These are phyloP conservation scores for Rhizopogon vesiculosus DNA, from an alignment of 768 basidiomycete species.

Conservation along the genomic window DNA sequence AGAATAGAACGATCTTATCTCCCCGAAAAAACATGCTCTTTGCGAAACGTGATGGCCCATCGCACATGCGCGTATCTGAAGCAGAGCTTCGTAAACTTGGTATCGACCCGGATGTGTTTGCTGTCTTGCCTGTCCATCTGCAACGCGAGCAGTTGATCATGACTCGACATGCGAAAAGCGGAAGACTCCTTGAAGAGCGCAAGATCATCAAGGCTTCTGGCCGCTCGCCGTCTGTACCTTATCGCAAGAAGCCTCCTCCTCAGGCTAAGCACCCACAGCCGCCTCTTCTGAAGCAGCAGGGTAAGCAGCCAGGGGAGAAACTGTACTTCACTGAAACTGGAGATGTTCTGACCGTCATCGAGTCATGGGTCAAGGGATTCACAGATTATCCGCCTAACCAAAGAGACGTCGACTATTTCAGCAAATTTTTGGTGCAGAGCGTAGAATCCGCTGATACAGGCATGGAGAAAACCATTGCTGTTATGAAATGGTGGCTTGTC, in stretches of 20 bases:
- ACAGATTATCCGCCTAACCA: conserved; percentile 57
- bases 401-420: conserved; percentile 73
- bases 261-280: conserved; percentile 46
- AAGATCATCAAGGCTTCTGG: conserved; percentile 46
- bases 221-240: conserved; percentile 32
- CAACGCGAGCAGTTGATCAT: conserved; percentile 73
- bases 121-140: conserved; percentile 53
- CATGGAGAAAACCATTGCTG: conserved; percentile 61
- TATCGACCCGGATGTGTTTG: conserved; percentile 74
- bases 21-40: conserved; percentile 34
- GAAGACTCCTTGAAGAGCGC: conserved; percentile 34
- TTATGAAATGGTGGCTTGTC: conserved; percentile 81
- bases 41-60: conserved; percentile 28
- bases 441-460: conserved; percentile 66
- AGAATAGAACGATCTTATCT: conserved; percentile 36
- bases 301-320: conserved; percentile 47
- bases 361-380: conserved; percentile 71
- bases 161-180: conserved; percentile 44
- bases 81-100: conserved; percentile 57
- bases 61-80: conserved; percentile 42
- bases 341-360: conserved; percentile 70
- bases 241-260: conserved; percentile 48
- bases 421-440: conserved; percentile 64
- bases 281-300: conserved; percentile 54
- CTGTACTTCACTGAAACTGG: conserved; percentile 56